These are phyloP conservation scores for Xylariaceae sp. DNA, from an alignment of 2,329 filamentous ascomycete species.

Conservation along the genomic window DNA sequence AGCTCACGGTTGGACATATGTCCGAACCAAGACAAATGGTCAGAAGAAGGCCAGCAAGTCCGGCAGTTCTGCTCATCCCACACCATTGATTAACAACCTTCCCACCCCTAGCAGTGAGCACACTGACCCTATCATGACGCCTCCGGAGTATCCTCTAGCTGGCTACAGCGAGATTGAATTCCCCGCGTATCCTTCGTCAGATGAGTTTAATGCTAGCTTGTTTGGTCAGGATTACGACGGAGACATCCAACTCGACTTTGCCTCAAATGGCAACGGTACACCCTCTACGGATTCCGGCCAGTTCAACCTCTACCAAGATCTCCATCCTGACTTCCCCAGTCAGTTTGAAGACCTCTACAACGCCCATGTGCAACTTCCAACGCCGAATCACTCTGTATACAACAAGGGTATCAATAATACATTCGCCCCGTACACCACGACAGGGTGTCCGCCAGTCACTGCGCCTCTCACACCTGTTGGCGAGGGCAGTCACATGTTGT, in stretches of 20 bases:
- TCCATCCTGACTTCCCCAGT: conserved; percentile 62
- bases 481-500: conserved; percentile 70
- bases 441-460: conserved; percentile 44
- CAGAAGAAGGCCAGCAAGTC: conserved; percentile 49
- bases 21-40: conserved; percentile 80
- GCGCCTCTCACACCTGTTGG: conserved; percentile 65
- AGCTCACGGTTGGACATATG: conserved; percentile 86
- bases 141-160: conserved; percentile 52
- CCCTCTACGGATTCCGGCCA: conserved; percentile 49
- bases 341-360: conserved; percentile 66
- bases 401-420: conserved; percentile 48
- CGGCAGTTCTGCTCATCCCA: conserved; percentile 52
- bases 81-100: conserved; percentile 63
- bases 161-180: conserved; percentile 46
- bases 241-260: conserved; percentile 43
- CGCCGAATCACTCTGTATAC: conserved; percentile 49
- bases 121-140: conserved; percentile 59
- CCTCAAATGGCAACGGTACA: conserved; percentile 55
- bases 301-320: conserved; percentile 63
- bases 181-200: conserved; percentile 50
- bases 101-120: conserved; percentile 64
- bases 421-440: conserved; percentile 44
- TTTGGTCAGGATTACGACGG: conserved; percentile 46
- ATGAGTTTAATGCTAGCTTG: conserved; percentile 49
- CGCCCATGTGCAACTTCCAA: conserved; percentile 58